These are phyloP conservation scores for Crithidia fasciculata DNA, from an alignment of 208 protist species.

Conservation along the genomic window DNA sequence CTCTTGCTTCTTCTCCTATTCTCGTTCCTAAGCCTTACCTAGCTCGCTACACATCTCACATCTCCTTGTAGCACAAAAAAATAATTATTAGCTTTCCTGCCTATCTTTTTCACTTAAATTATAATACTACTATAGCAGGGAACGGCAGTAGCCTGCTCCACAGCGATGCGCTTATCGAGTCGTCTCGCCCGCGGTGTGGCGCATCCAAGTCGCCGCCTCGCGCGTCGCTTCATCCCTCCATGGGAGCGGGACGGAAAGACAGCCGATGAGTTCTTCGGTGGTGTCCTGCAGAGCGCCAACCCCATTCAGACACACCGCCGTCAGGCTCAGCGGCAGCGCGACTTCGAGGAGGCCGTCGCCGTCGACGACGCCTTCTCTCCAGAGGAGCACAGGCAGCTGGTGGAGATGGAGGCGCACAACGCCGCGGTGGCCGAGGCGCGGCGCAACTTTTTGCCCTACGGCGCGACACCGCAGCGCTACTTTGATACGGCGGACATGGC, in stretches of 20 bases:
- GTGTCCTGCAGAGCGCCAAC: slow-evolving; percentile 71
- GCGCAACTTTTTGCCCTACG: slow-evolving; percentile 82
- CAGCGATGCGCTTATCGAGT: slow-evolving; percentile 14
- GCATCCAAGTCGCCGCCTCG: background rate
- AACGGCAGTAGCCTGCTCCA: no score
- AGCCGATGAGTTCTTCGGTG: slow-evolving; percentile 81
- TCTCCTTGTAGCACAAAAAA: background rate
- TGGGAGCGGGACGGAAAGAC: slow-evolving; percentile 87
- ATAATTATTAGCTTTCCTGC: background rate
- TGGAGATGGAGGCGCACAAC: slow-evolving; percentile 59
- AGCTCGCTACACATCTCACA: no score
- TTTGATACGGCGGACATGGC: slow-evolving; percentile 74
- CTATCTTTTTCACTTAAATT: background rate
- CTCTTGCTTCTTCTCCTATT: no score
- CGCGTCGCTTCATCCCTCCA: slow-evolving; percentile 81
- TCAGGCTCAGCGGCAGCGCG: slow-evolving; percentile 34
- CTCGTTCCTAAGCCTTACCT: background rate
- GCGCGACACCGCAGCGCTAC: slow-evolving; percentile 61
- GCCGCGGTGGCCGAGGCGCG: slow-evolving; percentile 41
- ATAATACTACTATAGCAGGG: no score
- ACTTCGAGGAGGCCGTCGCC: slow-evolving; percentile 32
- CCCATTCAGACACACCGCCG: slow-evolving; percentile 56
- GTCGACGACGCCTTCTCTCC: slow-evolving; percentile 39
- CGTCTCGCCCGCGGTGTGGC: background rate
- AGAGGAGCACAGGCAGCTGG: slow-evolving; percentile 50